A percentile compares a stretch with the other conserved stretches of the same genome.
Evolutionary conservation across 1,284 basidiomycete genomes (phyloP).

Genomic region (Sporisorium graminicola): DNA sequence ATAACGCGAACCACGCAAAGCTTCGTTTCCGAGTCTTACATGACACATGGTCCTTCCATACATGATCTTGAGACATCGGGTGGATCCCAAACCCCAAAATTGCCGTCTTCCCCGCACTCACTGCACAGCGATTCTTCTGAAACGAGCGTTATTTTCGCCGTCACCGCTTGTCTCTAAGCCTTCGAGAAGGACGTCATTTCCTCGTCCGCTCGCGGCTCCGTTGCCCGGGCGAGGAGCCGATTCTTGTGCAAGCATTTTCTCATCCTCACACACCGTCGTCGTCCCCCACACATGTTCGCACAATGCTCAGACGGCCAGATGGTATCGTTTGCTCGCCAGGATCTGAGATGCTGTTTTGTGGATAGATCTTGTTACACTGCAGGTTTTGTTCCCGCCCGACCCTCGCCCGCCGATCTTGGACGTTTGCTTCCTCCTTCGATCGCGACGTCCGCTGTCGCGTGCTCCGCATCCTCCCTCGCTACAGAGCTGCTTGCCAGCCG

Average conservation of each 20-base stretch:
- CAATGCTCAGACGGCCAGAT: not conserved
- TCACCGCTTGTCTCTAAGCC: not conserved
- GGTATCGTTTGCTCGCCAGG: not conserved
- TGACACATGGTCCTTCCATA: not conserved
- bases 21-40: constrained; percentile 5
- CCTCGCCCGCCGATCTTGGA: not conserved
- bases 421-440: not conserved
- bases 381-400: too few relatives aligned
- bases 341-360: not conserved
- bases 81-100: not conserved
- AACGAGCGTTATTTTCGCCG: not conserved
- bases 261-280: not conserved
- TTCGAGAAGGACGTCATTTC: not conserved
- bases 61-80: not conserved
- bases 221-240: too few relatives aligned
- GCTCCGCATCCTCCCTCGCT: not conserved
- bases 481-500: constrained; percentile 59
- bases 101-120: not conserved
- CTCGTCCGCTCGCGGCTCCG: not conserved
- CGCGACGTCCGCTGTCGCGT: constrained; percentile 1
- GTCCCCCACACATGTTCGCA: not conserved
- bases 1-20: too few relatives aligned
- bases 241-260: constrained; percentile 3
- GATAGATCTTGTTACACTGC: not conserved
- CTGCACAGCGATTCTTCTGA: not conserved